Base-by-base conservation (phyloP, 148 eudicot genomes). In the Camellia sinensis region DNA sequence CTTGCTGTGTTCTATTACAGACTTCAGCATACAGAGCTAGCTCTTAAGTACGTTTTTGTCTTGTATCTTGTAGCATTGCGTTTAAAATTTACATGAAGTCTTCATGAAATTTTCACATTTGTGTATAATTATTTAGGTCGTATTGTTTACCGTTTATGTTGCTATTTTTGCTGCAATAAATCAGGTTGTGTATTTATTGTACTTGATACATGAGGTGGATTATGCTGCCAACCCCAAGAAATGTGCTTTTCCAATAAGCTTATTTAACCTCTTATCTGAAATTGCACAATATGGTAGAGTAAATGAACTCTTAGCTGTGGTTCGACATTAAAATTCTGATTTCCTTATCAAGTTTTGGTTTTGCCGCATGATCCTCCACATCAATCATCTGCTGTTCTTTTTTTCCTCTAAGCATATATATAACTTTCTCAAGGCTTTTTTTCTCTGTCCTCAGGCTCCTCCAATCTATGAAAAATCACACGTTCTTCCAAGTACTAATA, bases 1-100 rank as follows among this genome's bases (percentile, higher is more conserved):
- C 90, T 97, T 84, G 99, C 99, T 80, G 98, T 97, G 75, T 97
- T 97, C 89, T 97, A 97, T 80, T 97, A 97, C 89, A 89, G 99
- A 75, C 98, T 97, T 85, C 99, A 97, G 79, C 99, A 97, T 82
- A 97, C 98, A 65, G 98, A 97, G 86, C 82, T 97, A 78, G 99
- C 99, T 88, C 99, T 97, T 82, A 94, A 94, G 99, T 97, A 90
- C 59, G 92, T 46, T 73, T 82, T 82, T 14, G 56, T 76, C 62
- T 64, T 66, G 65, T 61, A 67, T 60, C 15, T 10, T 50, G 22
- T 13, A 14, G 79, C 19, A 68, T 79, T 67, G 15, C 56, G 41
- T 60, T 64, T 19, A 19, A 17, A 15, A 73, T 22, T 21, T 63
- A 63, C 12, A 46, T 21, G 29, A 29, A 29, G 37, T 29, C 37